Evolutionary conservation across 1,284 basidiomycete species (phyloP).

Genomic region (Ceratobasidium sp.): DNA sequence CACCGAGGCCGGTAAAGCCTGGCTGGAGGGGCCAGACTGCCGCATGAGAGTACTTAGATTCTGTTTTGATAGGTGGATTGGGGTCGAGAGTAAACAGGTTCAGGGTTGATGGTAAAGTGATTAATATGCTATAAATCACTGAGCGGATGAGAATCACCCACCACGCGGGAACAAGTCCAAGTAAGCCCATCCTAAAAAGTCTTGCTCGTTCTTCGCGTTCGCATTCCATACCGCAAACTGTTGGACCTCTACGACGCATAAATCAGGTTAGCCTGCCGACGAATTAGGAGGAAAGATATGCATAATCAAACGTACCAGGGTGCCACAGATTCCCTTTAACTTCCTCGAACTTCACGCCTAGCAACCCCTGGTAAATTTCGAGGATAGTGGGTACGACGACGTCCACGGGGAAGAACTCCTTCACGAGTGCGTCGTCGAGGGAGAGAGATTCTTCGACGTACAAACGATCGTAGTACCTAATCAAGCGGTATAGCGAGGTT

Average conservation of each 20-base stretch:
- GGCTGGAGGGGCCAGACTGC: constrained; percentile 83
- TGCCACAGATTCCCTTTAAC: constrained; percentile 77
- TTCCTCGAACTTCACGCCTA: constrained; percentile 79
- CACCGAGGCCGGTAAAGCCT: constrained; percentile 69
- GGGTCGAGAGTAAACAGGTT: background rate
- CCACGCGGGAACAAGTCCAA: constrained; percentile 89
- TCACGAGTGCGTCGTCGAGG: constrained; percentile 80
- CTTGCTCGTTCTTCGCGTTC: constrained; percentile 74
- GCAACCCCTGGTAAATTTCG: constrained; percentile 82
- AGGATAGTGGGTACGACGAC: constrained; percentile 84
- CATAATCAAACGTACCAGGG: constrained; percentile 63
- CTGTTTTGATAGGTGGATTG: too few species aligned
- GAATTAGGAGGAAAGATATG: background rate
- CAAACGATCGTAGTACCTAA: constrained; percentile 76
- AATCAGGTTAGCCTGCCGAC: constrained; percentile 4
- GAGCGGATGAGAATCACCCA: constrained; percentile 55
- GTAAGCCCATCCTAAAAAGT: constrained; percentile 84
- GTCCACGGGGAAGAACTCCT: constrained; percentile 88
- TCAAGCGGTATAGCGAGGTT: constrained; percentile 5
- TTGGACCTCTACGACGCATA: constrained; percentile 70
- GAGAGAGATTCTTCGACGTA: constrained; percentile 74
- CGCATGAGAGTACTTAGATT: constrained; percentile 86
- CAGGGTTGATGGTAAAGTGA: constrained; percentile 3
- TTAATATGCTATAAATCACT: too few species aligned
- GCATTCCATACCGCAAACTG: constrained; percentile 86